These are phyloP conservation scores for Schizothecium vesticola DNA, from an alignment of 495 filamentous ascomycete species.

Conservation along the genomic window DNA sequence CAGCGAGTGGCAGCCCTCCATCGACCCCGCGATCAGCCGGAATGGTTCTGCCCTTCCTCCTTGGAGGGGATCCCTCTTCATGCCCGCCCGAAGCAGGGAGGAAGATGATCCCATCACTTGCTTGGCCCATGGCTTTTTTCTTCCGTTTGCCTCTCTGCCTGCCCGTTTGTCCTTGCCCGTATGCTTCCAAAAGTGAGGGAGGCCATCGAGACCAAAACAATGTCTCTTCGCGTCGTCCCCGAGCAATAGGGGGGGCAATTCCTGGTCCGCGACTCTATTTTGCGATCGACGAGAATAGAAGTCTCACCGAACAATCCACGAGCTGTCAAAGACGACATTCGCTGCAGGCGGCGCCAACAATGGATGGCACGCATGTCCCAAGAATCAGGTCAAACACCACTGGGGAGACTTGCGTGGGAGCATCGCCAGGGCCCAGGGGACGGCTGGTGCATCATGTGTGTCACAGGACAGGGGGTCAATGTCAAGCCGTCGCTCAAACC, in stretches of 20 bases:
- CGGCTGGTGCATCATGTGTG: constrained; percentile 40
- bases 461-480: constrained; percentile 44
- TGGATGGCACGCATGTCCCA: background rate
- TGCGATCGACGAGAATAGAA: background rate
- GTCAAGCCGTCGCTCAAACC: constrained; percentile 19
- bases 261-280: background rate
- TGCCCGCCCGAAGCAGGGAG: background rate
- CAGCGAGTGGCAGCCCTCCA: background rate
- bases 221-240: background rate
- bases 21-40: background rate
- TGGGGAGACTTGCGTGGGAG: background rate
- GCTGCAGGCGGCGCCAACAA: background rate
- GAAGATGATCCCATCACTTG: background rate
- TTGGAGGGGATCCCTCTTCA: background rate
- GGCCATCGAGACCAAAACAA: background rate
- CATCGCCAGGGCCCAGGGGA: constrained; percentile 1
- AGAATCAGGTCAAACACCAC: background rate
- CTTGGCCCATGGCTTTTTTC: too few relatives aligned
- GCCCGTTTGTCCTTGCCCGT: background rate
- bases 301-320: background rate
- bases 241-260: background rate
- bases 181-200: background rate
- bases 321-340: background rate
- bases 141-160: background rate
- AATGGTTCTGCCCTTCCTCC: background rate